Percentiles rank a stretch among this genome's conserved stretches.
phyloP scores from a whole-genome alignment of 1,284 basidiomycete species.

The Abortiporus biennis region DNA sequence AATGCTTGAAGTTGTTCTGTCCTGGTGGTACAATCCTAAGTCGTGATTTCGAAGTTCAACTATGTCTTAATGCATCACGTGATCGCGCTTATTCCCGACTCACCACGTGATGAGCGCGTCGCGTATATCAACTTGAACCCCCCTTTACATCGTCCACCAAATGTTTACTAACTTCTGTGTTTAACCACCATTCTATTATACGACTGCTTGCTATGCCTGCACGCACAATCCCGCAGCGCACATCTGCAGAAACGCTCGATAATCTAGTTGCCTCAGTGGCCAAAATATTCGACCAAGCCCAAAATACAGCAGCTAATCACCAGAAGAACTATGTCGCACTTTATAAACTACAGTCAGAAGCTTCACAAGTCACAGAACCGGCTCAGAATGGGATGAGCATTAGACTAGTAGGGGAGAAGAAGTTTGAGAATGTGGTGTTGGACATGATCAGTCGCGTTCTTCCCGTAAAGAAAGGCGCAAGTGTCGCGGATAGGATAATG shows the following conservation, averaged over 20 bases:
- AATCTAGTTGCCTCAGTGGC: constrained; percentile 31
- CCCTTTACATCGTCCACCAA: too few relatives aligned
- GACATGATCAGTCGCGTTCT: constrained; percentile 70
- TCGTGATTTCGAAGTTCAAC: too few relatives aligned
- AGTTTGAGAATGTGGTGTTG: constrained; percentile 74
- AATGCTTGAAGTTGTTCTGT: too few relatives aligned
- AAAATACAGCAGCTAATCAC: constrained; percentile 80
- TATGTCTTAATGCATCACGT: too few relatives aligned
- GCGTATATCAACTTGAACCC: too few relatives aligned
- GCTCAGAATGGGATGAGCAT: constrained; percentile 43
- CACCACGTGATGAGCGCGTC: too few relatives aligned
- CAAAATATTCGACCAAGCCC: constrained; percentile 78
- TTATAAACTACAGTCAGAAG: constrained; percentile 75
- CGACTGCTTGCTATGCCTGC: too few relatives aligned
- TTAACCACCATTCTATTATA: too few relatives aligned
- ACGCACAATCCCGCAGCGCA: constrained; percentile 16
- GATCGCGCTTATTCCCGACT: too few relatives aligned
- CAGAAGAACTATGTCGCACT: constrained; percentile 89
- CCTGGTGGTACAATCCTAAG: too few relatives aligned
- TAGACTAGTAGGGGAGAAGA: constrained; percentile 73
- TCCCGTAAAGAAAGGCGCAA: constrained; percentile 80
- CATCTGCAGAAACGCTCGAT: too few relatives aligned
- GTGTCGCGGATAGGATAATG: constrained; percentile 75
- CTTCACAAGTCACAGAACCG: constrained; percentile 50
- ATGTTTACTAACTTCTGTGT: too few relatives aligned